Percentiles rank a stretch among this genome's conserved stretches.
phyloP scores from a whole-genome alignment of 2,329 filamentous ascomycete genomes.

The Colletotrichum theobromicola region DNA sequence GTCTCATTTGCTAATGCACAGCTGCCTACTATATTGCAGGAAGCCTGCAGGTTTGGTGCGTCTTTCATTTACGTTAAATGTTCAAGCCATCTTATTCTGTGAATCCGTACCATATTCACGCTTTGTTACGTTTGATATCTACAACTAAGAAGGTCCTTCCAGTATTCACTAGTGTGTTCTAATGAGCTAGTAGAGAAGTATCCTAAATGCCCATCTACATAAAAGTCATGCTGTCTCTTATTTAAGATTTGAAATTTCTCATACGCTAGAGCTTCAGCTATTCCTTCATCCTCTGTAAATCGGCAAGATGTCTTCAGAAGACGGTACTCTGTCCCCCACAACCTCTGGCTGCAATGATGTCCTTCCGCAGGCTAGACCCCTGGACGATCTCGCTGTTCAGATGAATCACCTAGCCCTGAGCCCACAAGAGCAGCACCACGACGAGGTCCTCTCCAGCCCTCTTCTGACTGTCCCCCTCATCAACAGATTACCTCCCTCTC shows the following conservation, averaged over 20 bases:
- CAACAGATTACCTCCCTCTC: neutral
- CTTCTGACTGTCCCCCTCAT: neutral
- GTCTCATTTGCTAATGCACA: neutral
- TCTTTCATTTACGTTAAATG: neutral
- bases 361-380: neutral
- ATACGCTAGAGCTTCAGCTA: neutral
- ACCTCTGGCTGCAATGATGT: neutral
- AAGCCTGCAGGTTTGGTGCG: neutral
- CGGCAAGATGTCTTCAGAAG: neutral
- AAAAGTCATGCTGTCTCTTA: neutral
- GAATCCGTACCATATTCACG: neutral
- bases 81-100: neutral
- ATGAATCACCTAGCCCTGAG: neutral
- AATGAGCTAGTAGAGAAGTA: neutral
- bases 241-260: neutral
- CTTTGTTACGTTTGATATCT: neutral
- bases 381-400: neutral
- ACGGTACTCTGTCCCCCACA: neutral
- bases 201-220: neutral
- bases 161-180: neutral
- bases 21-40: neutral
- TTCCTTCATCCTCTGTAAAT: neutral
- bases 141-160: neutral
- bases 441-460: constrained; percentile 11
- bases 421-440: neutral